Evolutionary conservation across 495 filamentous ascomycete genomes (phyloP).

Genomic region (Aspergillus nidulans): DNA sequence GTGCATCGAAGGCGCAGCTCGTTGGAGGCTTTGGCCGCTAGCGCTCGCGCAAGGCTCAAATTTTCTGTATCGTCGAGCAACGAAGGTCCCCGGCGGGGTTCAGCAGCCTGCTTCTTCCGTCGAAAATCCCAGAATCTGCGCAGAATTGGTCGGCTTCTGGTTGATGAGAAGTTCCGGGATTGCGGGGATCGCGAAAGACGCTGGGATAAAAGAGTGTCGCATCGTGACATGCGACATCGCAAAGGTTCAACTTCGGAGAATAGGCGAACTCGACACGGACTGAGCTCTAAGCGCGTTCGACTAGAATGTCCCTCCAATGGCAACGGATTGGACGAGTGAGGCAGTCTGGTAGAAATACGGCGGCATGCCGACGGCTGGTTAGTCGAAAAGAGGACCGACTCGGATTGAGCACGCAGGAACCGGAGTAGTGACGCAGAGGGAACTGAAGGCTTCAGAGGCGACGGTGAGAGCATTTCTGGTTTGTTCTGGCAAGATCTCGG

Average conservation of each 20-base stretch:
- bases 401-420: constrained; percentile 59
- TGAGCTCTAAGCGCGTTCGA: constrained; percentile 20
- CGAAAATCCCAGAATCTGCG: constrained; percentile 51
- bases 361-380: constrained; percentile 32
- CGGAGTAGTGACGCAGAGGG: constrained; percentile 58
- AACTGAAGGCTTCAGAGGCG: constrained; percentile 35
- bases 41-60: constrained; percentile 52
- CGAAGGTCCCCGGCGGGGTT: constrained; percentile 20
- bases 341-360: constrained; percentile 7
- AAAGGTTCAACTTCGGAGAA: constrained; percentile 3
- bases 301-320: constrained; percentile 19
- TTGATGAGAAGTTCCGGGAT: constrained; percentile 35
- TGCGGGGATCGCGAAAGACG: neutral
- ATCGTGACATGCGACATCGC: constrained; percentile 9
- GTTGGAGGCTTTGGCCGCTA: constrained; percentile 68
- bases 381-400: constrained; percentile 44
- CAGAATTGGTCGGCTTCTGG: constrained; percentile 46
- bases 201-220: constrained; percentile 4
- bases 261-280: constrained; percentile 9
- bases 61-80: constrained; percentile 37
- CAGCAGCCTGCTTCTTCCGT: constrained; percentile 25
- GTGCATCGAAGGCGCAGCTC: constrained; percentile 86
- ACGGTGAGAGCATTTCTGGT: constrained; percentile 37
- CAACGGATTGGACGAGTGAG: constrained; percentile 4
- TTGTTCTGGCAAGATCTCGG: constrained; percentile 3